A percentile compares a stretch with the other conserved stretches of the same genome.
Evolutionary conservation across 2,329 filamentous ascomycete genomes (phyloP).

Genomic region (Pyricularia grisea): DNA sequence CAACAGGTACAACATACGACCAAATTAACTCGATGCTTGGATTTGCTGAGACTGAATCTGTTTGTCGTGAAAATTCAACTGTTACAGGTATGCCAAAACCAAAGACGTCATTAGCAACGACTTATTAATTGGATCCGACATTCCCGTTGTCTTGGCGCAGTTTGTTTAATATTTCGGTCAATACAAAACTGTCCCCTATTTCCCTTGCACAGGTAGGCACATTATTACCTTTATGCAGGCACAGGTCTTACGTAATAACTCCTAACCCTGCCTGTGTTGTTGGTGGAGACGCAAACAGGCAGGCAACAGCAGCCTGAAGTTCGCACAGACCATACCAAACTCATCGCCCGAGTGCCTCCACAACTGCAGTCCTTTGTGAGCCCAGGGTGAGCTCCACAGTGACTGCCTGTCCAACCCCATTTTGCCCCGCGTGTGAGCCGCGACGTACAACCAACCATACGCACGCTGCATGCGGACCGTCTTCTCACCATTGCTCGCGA

Average conservation of each 20-base stretch:
- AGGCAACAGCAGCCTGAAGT: not conserved
- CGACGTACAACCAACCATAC: not conserved
- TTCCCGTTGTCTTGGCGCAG: too few relatives aligned
- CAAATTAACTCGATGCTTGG: too few relatives aligned
- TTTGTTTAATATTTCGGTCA: too few relatives aligned
- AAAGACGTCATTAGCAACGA: too few relatives aligned
- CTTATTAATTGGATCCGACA: too few relatives aligned
- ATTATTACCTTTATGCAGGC: too few relatives aligned
- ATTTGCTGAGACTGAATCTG: too few relatives aligned
- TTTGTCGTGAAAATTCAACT: too few relatives aligned
- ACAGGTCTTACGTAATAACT: not conserved
- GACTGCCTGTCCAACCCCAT: not conserved
- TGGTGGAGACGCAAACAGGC: not conserved
- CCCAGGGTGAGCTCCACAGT: not conserved
- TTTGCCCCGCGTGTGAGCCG: not conserved
- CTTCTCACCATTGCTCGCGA: not conserved
- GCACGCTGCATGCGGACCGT: not conserved
- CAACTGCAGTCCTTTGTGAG: not conserved
- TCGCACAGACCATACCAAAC: not conserved
- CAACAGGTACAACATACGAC: too few relatives aligned
- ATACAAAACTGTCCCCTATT: too few relatives aligned
- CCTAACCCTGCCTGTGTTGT: not conserved
- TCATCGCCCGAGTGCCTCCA: not conserved
- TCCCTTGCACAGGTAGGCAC: too few relatives aligned
- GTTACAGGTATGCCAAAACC: too few relatives aligned